Evolutionary conservation across 495 filamentous ascomycete species (phyloP), one percentile per base, ranked within the genome.

Genomic region (Penicillium macrosclerotiorum): DNA sequence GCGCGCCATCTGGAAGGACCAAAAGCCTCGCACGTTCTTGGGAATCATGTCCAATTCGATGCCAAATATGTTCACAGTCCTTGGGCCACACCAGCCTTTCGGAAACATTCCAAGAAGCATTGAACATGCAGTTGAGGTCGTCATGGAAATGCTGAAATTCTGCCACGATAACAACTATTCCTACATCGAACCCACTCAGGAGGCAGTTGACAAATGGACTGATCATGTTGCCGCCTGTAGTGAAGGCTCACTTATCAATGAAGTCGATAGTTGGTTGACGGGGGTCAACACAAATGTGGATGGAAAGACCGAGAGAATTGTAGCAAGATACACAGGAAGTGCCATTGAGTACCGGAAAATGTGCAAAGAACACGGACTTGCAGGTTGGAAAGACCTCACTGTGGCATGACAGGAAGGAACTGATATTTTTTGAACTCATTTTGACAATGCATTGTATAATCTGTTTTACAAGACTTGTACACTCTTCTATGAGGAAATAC

Each of bases 11-110:
- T 47, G 67, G 67, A 50, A 47, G 14, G 52, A 51, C 12, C 45
- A 60, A 8, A 50, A 56, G 3, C 48, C 52, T 8, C 42, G 49
- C 7, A 68, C 64, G 3, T 60, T 51, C 41, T 34, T 65, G 7
- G 67, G 67, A 12, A 42, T 67, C 18, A 49, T 51, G 5, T 47
- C 55, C 8, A 13, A 26, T 24, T 54, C 51, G 8, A 67, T 64
- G 50, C 67, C 67, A 0, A 70, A 70, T 39, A 55, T 67, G 56
- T 65, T 68, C 45, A 65, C 62, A 46, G 45, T 60, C 29, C 61
- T 59, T 12, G 66, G 66, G 8, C 64, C 64, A 8, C 64, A 70
- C 18, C 51, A 54, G 30, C 54, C 57, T 24, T 53, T 54, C n/a
- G 51, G 57, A 4, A 61, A 61, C 20, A 46, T 50, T 1, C 54